Evolutionary conservation across 129 eudicot species (phyloP).

Genomic region (Flaveria ramosissima): DNA sequence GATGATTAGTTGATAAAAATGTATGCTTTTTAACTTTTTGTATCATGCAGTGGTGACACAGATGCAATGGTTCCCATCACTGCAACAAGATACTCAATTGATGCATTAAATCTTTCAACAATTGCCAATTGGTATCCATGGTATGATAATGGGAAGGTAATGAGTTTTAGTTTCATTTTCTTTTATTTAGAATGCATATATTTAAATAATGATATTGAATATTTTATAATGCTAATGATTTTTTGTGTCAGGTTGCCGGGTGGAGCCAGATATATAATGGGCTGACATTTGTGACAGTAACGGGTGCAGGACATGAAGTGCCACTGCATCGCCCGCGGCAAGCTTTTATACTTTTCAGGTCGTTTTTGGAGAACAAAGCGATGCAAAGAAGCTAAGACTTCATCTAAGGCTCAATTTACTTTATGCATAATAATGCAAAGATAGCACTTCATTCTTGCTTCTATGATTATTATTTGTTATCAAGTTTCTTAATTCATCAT

Average conservation of each 20-base stretch:
- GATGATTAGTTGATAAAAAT: background rate
- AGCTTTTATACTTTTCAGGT: constrained; percentile 72
- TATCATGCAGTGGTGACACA: constrained; percentile 65
- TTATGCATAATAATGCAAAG: constrained; percentile 10
- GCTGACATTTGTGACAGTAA: constrained; percentile 70
- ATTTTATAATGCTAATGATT: background rate
- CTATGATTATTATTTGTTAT: constrained; percentile 16
- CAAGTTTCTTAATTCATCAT: constrained; percentile 26
- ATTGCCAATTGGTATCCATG: constrained; percentile 76
- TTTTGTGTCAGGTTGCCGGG: constrained; percentile 67
- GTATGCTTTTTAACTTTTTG: background rate
- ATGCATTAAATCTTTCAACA: constrained; percentile 74
- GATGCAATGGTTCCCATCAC: constrained; percentile 85
- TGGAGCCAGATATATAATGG: constrained; percentile 87
- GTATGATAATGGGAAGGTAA: constrained; percentile 74
- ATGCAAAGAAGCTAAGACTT: constrained; percentile 47
- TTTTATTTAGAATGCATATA: background rate
- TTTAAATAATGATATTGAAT: constrained; percentile 5
- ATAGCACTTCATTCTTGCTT: constrained; percentile 37
- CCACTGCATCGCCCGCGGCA: constrained; percentile 85
- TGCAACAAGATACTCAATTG: constrained; percentile 80
- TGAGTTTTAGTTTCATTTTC: background rate
- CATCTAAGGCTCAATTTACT: constrained; percentile 21
- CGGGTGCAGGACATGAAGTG: constrained; percentile 94
- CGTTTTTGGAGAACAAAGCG: constrained; percentile 69